Evolutionary conservation across 768 basidiomycete genomes (phyloP).

Genomic region (Phaeolepiota aurea): DNA sequence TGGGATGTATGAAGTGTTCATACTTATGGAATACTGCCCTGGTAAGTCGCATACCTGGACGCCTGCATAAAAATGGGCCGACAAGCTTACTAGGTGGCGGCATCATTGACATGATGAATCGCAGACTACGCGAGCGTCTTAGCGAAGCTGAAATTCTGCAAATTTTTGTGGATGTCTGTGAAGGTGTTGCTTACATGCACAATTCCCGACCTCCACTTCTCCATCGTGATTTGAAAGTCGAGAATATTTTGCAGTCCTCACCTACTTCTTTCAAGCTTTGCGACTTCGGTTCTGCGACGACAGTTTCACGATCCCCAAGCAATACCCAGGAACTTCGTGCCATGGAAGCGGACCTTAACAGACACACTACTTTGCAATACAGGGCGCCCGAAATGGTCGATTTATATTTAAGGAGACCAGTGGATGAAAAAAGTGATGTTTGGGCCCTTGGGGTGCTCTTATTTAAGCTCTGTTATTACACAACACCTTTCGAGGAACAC

Average conservation of each 20-base stretch:
- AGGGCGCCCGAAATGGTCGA: slow-evolving; percentile 99
- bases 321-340: slow-evolving; percentile 79
- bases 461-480: slow-evolving; percentile 99
- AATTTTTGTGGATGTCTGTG: slow-evolving; percentile 96
- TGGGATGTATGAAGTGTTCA: slow-evolving; percentile 91
- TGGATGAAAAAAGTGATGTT: slow-evolving; percentile 93
- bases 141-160: slow-evolving; percentile 95
- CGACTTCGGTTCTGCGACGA: slow-evolving; percentile 92
- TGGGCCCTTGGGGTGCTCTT: slow-evolving; percentile 97
- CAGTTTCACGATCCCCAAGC: slow-evolving; percentile 66
- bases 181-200: slow-evolving; percentile 96
- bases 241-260: slow-evolving; percentile 92
- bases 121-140: slow-evolving; percentile 86
- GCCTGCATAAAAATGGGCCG: neutral
- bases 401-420: slow-evolving; percentile 68
- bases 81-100: slow-evolving; percentile 62
- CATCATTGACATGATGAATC: slow-evolving; percentile 99
- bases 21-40: slow-evolving; percentile 96
- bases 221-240: slow-evolving; percentile 97
- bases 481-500: slow-evolving; percentile 97
- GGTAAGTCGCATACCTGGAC: slow-evolving; percentile 44
- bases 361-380: slow-evolving; percentile 95
- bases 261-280: slow-evolving; percentile 87
- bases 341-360: slow-evolving; percentile 86
- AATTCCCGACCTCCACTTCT: slow-evolving; percentile 82